Evolutionary conservation across 179 eudicot genomes (phyloP).

Genomic region (Dionaea muscipula): DNA sequence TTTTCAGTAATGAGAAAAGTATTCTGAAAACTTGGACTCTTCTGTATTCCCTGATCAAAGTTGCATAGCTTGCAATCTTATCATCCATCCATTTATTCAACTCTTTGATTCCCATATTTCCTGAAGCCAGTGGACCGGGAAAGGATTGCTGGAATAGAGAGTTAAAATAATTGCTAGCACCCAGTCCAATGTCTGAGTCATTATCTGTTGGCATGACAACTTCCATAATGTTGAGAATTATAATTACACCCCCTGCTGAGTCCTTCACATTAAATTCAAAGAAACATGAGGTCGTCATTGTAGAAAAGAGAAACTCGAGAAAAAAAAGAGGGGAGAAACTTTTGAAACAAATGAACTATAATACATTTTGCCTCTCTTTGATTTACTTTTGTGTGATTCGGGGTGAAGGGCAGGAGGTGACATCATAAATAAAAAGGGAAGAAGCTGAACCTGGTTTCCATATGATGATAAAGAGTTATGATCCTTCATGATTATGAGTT

Average conservation of each 20-base stretch:
- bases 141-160: conserved; percentile 37
- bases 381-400: neutral
- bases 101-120: conserved; percentile 56
- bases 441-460: conserved; percentile 43
- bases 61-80: conserved; percentile 25
- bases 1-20: conserved; percentile 62
- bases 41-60: conserved; percentile 20
- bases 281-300: conserved; percentile 7
- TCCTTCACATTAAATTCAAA: conserved; percentile 37
- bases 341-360: neutral
- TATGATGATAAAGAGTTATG: conserved; percentile 21
- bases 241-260: conserved; percentile 38
- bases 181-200: conserved; percentile 21
- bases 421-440: neutral
- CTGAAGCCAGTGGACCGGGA: conserved; percentile 64
- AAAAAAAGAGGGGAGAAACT: too few species aligned
- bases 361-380: neutral
- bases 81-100: conserved; percentile 75
- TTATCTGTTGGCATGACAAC: conserved; percentile 27
- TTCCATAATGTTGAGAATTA: conserved; percentile 45
- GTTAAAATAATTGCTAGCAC: conserved; percentile 29
- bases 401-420: neutral
- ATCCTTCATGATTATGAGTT: conserved; percentile 59
- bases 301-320: neutral
- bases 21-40: conserved; percentile 33